Evolutionary conservation across 805 yeast species (phyloP).

Genomic region (Ogataea zsoltii): DNA sequence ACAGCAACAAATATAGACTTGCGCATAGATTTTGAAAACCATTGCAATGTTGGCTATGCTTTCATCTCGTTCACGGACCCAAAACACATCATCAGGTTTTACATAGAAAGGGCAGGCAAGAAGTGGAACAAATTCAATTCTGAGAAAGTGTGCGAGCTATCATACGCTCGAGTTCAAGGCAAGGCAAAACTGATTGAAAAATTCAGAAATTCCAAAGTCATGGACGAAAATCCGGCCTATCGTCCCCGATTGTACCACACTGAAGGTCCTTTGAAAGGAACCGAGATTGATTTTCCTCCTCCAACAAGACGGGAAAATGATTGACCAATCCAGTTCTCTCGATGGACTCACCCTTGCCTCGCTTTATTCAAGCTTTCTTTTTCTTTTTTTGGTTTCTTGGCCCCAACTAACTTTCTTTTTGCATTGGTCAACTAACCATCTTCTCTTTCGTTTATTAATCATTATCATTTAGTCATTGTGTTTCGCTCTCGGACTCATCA

Average conservation of each 20-base stretch:
- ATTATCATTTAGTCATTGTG: slow-evolving; percentile 4
- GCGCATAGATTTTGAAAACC: slow-evolving; percentile 52
- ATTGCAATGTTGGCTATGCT: slow-evolving; percentile 59
- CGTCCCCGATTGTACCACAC: slow-evolving; percentile 50
- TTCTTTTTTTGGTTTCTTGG: not conserved
- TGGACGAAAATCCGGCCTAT: slow-evolving; percentile 45
- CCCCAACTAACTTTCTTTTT: not conserved
- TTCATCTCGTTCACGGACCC: slow-evolving; percentile 50
- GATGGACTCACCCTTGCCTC: not conserved
- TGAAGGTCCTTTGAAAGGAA: slow-evolving; percentile 43
- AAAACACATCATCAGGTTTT: slow-evolving; percentile 44
- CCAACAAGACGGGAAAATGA: slow-evolving; percentile 24
- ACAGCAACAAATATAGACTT: slow-evolving; percentile 33
- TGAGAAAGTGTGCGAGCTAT: slow-evolving; percentile 50
- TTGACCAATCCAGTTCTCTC: slow-evolving; percentile 6
- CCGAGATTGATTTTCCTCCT: slow-evolving; percentile 43
- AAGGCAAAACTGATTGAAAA: slow-evolving; percentile 44
- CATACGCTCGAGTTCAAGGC: slow-evolving; percentile 56
- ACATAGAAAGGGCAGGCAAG: slow-evolving; percentile 45
- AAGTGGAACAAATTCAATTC: slow-evolving; percentile 50
- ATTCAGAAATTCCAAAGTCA: slow-evolving; percentile 50
- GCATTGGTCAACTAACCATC: not conserved
- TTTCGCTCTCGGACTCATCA: slow-evolving; percentile 7
- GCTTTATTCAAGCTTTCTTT: not conserved
- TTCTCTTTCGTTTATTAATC: not conserved